Evolutionary conservation across 2,329 filamentous ascomycete genomes (phyloP).

Genomic region (Trichophyton mentagrophytes): DNA sequence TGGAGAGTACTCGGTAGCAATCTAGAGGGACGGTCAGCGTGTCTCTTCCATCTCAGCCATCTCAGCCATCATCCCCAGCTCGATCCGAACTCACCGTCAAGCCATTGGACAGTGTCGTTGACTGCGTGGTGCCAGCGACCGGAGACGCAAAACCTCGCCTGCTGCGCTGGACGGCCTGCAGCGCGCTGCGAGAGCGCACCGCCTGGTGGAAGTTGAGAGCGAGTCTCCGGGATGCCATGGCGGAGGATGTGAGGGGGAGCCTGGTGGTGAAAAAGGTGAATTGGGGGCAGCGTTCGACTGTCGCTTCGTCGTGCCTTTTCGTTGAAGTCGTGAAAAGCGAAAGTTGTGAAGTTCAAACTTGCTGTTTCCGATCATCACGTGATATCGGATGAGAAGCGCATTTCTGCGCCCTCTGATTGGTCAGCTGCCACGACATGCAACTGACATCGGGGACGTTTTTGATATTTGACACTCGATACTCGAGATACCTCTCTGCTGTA

Average conservation of each 20-base stretch:
- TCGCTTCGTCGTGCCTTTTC: conserved; percentile 7
- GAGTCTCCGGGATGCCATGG: conserved; percentile 94
- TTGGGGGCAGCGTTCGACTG: conserved; percentile 30
- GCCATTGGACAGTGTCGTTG: conserved; percentile 92
- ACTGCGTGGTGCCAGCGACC: conserved; percentile 69
- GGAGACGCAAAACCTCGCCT: conserved; percentile 85
- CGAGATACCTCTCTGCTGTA: too few species aligned
- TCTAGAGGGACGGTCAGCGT: conserved; percentile 43
- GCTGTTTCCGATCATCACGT: conserved; percentile 35
- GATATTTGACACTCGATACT: too few species aligned
- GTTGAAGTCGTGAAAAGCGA: conserved; percentile 25
- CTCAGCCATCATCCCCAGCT: conserved; percentile 13
- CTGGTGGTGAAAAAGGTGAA: conserved; percentile 32
- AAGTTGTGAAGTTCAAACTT: conserved; percentile 36
- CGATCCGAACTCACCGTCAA: conserved; percentile 55
- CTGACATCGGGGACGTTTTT: too few species aligned
- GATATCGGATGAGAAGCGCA: conserved; percentile 16
- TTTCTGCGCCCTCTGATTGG: background rate
- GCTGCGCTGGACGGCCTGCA: conserved; percentile 63
- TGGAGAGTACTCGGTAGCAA: conserved; percentile 94
- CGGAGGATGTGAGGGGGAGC: conserved; percentile 26
- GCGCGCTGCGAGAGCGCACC: conserved; percentile 74
- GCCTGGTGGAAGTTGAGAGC: conserved; percentile 86
- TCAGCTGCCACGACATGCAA: background rate
- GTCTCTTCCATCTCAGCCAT: conserved; percentile 7